Evolutionary conservation across 257 asterid genomes (phyloP).

Genomic region (Solanum tarapatanum): DNA sequence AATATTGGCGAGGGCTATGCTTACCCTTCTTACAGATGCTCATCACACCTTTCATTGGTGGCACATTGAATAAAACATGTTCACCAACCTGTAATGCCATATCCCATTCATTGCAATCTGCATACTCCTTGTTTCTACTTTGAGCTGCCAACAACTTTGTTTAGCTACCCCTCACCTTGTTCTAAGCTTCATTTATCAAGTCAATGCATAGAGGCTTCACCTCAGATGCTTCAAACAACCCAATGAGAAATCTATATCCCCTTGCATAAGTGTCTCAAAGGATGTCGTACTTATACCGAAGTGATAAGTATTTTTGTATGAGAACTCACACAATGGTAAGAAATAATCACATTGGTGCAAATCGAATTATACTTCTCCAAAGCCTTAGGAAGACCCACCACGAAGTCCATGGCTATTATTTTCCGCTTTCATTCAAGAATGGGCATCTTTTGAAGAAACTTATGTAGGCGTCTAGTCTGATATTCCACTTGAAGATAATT

Average conservation of each 20-base stretch:
- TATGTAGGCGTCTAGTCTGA: neutral
- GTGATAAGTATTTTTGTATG: neutral
- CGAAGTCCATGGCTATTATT: neutral
- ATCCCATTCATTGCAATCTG: neutral
- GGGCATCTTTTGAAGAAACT: neutral
- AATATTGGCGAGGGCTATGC: neutral
- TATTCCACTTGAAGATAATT: neutral
- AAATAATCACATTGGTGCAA: too few species aligned
- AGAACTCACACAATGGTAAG: neutral
- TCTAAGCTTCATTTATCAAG: neutral
- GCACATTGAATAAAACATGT: neutral
- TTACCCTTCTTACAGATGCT: neutral
- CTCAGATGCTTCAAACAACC: neutral
- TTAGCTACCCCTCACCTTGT: neutral
- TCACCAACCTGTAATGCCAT: neutral
- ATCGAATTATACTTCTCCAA: too few species aligned
- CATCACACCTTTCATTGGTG: neutral
- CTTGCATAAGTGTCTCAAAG: too few species aligned
- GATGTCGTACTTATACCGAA: neutral
- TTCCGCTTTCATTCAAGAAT: neutral
- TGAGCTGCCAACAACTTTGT: neutral
- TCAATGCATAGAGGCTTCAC: neutral
- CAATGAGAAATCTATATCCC: too few species aligned
- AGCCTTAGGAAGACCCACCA: neutral
- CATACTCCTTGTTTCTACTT: neutral